These are phyloP conservation scores for Calophaca sinica DNA, from an alignment of 306 rosid species.

Conservation along the genomic window DNA sequence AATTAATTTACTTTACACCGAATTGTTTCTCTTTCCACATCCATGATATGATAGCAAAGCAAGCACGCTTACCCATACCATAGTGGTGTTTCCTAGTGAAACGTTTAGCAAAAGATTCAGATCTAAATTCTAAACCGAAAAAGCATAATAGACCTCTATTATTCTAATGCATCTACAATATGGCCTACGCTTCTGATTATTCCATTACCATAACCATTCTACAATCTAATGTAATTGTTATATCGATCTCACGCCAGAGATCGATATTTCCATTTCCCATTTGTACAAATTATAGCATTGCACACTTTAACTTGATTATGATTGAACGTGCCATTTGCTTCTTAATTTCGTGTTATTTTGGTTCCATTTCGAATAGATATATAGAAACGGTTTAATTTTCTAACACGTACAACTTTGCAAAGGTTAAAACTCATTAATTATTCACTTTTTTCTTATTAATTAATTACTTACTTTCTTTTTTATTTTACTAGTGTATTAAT, in stretches of 20 bases:
- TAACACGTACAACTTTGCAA: too few species aligned
- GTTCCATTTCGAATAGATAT: too few species aligned
- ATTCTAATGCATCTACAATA: background rate
- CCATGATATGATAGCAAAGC: constrained; percentile 60
- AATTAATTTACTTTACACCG: constrained; percentile 71
- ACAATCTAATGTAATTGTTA: too few species aligned
- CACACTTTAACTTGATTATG: too few species aligned
- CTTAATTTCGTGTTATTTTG: background rate
- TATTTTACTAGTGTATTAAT: too few species aligned
- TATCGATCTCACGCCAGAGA: too few species aligned
- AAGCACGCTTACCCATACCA: constrained; percentile 60
- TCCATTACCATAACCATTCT: background rate
- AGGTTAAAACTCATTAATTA: too few species aligned
- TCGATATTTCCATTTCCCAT: too few species aligned
- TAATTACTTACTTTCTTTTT: too few species aligned
- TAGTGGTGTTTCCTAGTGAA: constrained; percentile 31
- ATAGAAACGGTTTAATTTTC: background rate
- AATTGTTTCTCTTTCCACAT: constrained; percentile 56
- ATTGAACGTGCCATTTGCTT: background rate
- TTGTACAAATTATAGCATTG: too few species aligned
- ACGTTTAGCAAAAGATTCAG: background rate
- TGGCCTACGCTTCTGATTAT: background rate
- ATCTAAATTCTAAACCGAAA: constrained; percentile 4
- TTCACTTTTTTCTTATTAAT: too few species aligned
- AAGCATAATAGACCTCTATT: background rate